Evolutionary conservation across 2,329 filamentous ascomycete genomes (phyloP).

Genomic region (Tolypocladium sp.): DNA sequence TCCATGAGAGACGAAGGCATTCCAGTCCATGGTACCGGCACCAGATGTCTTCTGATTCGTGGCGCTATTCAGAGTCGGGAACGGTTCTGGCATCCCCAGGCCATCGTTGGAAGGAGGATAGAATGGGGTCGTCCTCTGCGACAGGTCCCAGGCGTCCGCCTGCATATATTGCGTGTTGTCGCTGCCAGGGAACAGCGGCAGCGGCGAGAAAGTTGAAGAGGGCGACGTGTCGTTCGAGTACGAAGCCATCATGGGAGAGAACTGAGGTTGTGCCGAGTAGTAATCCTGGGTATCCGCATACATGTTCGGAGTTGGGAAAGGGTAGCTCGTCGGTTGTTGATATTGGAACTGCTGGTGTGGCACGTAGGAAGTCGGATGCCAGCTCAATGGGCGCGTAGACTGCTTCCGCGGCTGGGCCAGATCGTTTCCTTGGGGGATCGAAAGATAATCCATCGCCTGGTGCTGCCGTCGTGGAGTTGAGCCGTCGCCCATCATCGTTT

Average conservation of each 20-base stretch:
- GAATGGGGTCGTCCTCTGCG: conserved; percentile 18
- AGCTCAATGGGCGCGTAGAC: conserved; percentile 41
- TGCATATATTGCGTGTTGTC: conserved; percentile 30
- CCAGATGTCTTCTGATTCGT: conserved; percentile 6
- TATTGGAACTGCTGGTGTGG: conserved; percentile 26
- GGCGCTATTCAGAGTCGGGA: conserved; percentile 14
- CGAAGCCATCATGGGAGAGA: conserved; percentile 42
- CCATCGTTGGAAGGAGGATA: conserved; percentile 14
- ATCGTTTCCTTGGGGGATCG: neutral
- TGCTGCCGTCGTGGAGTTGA: conserved; percentile 35
- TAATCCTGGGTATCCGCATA: conserved; percentile 32
- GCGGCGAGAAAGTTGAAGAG: conserved; percentile 42
- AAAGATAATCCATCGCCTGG: conserved; percentile 31
- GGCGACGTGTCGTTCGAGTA: conserved; percentile 54
- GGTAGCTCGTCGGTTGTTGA: conserved; percentile 27
- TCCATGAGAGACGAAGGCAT: conserved; percentile 33
- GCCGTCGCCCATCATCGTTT: conserved; percentile 45
- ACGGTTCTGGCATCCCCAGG: conserved; percentile 18
- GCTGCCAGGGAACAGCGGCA: conserved; percentile 32
- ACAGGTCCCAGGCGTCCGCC: conserved; percentile 26
- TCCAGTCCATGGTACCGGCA: conserved; percentile 28
- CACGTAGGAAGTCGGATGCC: conserved; percentile 58
- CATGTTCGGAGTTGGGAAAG: conserved; percentile 25
- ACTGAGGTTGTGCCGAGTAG: conserved; percentile 30
- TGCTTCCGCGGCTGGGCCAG: conserved; percentile 4